Conservation (phyloP, 1,284 basidiomycete genomes). For the Cryptococcus hybrid region DNA sequence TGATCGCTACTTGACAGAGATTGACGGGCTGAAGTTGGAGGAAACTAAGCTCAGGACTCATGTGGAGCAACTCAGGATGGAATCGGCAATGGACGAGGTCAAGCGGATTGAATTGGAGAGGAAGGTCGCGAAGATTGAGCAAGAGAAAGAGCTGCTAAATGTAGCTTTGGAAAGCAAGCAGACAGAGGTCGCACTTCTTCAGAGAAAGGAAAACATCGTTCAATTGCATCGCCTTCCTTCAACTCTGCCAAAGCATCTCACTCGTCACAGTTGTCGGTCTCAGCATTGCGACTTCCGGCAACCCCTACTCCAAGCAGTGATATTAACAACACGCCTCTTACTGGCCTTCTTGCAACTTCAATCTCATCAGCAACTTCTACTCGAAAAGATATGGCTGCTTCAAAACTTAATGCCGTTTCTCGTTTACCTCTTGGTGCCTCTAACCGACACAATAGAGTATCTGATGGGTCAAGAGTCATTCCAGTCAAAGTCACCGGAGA, state of each 20-base stretch:
- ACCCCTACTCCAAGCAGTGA: conserved; percentile 14
- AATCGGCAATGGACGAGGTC: conserved; percentile 16
- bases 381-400: not conserved
- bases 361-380: conserved; percentile 5
- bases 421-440: conserved; percentile 15
- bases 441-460: conserved; percentile 18
- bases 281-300: conserved; percentile 7
- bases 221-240: not conserved
- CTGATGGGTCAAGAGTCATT: not conserved
- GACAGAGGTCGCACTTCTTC: conserved; percentile 24
- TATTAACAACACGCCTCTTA: conserved; percentile 6
- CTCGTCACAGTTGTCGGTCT: conserved; percentile 4
- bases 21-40: conserved; percentile 27
- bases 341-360: conserved; percentile 9
- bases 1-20: conserved; percentile 21
- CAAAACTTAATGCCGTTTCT: not conserved
- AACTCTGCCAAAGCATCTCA: not conserved
- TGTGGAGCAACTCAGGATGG: conserved; percentile 10
- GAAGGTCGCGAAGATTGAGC: conserved; percentile 17
- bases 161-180: conserved; percentile 35
- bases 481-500: not conserved
- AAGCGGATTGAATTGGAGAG: conserved; percentile 19
- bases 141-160: conserved; percentile 36
- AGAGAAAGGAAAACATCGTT: conserved; percentile 12
- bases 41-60: conserved; percentile 20